Evolutionary conservation across 1,139 yeast species (phyloP), one percentile per base, ranked within the genome.

Genomic region (Blastobotrys serpentis): DNA sequence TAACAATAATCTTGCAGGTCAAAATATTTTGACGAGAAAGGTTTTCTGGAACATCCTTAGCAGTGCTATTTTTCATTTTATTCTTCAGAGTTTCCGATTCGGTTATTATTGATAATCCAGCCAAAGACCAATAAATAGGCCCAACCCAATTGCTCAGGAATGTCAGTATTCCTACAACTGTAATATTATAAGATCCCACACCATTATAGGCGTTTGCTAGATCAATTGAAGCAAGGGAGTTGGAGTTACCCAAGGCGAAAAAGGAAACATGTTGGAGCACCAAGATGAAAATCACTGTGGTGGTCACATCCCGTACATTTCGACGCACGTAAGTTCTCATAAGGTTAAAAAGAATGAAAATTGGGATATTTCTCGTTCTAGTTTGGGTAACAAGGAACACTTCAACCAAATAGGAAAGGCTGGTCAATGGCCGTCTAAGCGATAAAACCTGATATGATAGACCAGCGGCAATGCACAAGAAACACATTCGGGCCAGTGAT

Each of bases 181-280:
- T 61, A 11, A 89, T 77, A 55, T 84, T 79, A 62, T 89, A 94
- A 30, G 74, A 75, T 0, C 77, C 64, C 4, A 90, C 74, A 0
- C 98, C 98, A 63, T 92, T 92, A 64, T 92, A 92, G 0, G 97
- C 90, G 63, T 92, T 89, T 0, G 96, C 81, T 23, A 92, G 73
- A 60, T 92, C 97, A 19, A 92, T 82, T 0, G 97, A 85, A 0
- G 97, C 94, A 57, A 92, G 75, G 44, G 96, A 89, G 62, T 92
- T 92, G 0, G 98, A 89, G 49, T 87, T 88, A 0, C 98, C 98
- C 68, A 85, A 76, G 10, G 88, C 86, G 69, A 87, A 92, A 62
- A 90, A 92, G 0, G 92, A 72, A 42, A 88, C 71, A 57, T 87
- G 83, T 62, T 89, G 95, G 43, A 87, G 59, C 5, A 77, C 52